Percentiles rank a stretch among this genome's conserved stretches.
phyloP scores from a whole-genome alignment of 371 early-diverging fungal species.

The Lichtheimia ramosa region DNA sequence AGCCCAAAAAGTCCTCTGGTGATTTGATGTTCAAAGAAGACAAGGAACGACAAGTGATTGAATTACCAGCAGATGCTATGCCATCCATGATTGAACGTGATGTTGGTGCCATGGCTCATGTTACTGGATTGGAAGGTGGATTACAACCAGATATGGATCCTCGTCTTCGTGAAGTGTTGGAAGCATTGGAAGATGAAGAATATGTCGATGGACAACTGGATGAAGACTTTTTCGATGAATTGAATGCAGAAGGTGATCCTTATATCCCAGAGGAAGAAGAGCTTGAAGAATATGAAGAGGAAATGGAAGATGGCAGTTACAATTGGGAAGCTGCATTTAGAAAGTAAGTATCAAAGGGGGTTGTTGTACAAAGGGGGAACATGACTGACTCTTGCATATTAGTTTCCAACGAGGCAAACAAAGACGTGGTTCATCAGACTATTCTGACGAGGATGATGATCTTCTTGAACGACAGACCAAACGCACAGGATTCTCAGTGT shows the following conservation, averaged over 20 bases:
- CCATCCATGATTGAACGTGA: slow-evolving; percentile 66
- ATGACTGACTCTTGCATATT: background rate
- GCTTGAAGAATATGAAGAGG: slow-evolving; percentile 49
- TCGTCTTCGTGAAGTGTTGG: slow-evolving; percentile 81
- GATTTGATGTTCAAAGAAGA: slow-evolving; percentile 19
- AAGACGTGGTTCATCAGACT: slow-evolving; percentile 22
- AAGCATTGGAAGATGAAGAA: slow-evolving; percentile 91
- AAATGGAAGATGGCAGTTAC: slow-evolving; percentile 45
- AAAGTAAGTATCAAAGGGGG: slow-evolving; percentile 44
- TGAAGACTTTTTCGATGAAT: slow-evolving; percentile 73
- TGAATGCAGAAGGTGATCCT: slow-evolving; percentile 53
- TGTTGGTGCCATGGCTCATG: slow-evolving; percentile 44
- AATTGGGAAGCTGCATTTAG: slow-evolving; percentile 72
- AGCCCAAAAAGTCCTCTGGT: slow-evolving; percentile 20
- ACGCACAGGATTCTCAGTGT: slow-evolving; percentile 76
- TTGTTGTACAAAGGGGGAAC: background rate
- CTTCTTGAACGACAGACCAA: slow-evolving; percentile 42
- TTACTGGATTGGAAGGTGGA: slow-evolving; percentile 53
- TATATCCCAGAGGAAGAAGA: slow-evolving; percentile 49
- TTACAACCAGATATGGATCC: slow-evolving; percentile 79
- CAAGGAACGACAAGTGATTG: slow-evolving; percentile 40
- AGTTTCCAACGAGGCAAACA: slow-evolving; percentile 50
- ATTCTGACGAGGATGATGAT: slow-evolving; percentile 41
- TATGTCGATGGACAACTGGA: slow-evolving; percentile 75
- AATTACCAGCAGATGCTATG: slow-evolving; percentile 75